A percentile compares a stretch with the other conserved stretches of the same genome.
Evolutionary conservation across 1,139 yeast genomes (phyloP).

Genomic region (Barnettozyma hawaiiensis): DNA sequence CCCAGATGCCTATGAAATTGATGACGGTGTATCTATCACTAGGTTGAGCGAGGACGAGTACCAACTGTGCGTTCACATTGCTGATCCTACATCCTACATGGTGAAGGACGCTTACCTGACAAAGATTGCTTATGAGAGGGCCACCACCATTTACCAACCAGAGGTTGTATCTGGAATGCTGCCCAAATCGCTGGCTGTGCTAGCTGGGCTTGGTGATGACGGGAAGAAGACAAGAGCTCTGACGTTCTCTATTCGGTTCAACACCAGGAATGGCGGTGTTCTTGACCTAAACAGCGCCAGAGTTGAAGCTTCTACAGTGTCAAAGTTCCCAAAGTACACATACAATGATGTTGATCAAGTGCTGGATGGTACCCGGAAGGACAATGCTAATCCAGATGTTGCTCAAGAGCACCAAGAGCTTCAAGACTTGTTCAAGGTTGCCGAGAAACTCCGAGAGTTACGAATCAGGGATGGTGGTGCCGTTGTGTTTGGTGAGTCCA

Average conservation of each 20-base stretch:
- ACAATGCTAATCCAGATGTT: not conserved
- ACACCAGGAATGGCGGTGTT: conserved; percentile 30
- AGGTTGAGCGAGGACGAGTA: conserved; percentile 31
- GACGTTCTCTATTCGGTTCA: conserved; percentile 39
- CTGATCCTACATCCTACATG: conserved; percentile 75
- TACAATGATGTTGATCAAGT: conserved; percentile 45
- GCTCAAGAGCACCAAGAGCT: conserved; percentile 31
- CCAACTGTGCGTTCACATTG: conserved; percentile 67
- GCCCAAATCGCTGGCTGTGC: conserved; percentile 49
- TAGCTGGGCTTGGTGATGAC: conserved; percentile 54
- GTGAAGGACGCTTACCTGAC: conserved; percentile 44
- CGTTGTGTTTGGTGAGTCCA: conserved; percentile 32
- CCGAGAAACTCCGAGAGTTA: conserved; percentile 28
- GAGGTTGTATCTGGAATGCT: conserved; percentile 66
- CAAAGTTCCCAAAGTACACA: conserved; percentile 42
- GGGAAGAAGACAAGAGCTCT: conserved; percentile 42
- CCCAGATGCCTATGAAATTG: conserved; percentile 80
- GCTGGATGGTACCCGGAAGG: conserved; percentile 24
- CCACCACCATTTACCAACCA: conserved; percentile 72
- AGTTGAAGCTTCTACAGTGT: conserved; percentile 37
- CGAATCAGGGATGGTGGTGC: conserved; percentile 36
- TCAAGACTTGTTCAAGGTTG: conserved; percentile 30
- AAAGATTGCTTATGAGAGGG: conserved; percentile 53
- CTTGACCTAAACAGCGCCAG: conserved; percentile 28
- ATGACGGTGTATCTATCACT: conserved; percentile 79